These are phyloP conservation scores for Detonula confervacea DNA, from an alignment of 352 stramenopile species.

Conservation along the genomic window DNA sequence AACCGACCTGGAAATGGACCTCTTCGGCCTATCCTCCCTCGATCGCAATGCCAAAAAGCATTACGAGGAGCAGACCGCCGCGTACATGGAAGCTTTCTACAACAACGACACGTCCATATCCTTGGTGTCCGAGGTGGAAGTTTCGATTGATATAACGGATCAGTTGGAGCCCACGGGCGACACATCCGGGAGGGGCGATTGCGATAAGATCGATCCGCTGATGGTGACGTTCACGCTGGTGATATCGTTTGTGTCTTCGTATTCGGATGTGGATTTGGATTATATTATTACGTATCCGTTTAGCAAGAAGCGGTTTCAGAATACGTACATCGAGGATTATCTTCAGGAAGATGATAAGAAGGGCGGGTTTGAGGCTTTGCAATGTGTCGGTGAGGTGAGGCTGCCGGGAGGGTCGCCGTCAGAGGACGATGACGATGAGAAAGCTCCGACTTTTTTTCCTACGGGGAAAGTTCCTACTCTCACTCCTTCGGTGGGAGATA, in stretches of 20 bases:
- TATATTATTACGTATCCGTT: conserved; percentile 29
- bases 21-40: conserved; percentile 8
- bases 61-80: conserved; percentile 6
- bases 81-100: conserved; percentile 25
- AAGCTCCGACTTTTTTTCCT: neutral
- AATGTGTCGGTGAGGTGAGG: conserved; percentile 24
- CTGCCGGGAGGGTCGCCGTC: neutral
- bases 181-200: neutral
- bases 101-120: neutral
- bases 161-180: neutral
- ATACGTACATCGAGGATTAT: conserved; percentile 25
- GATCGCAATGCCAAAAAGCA: neutral
- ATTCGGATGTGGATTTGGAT: conserved; percentile 21
- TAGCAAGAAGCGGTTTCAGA: conserved; percentile 8
- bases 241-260: conserved; percentile 17
- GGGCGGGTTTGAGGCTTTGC: conserved; percentile 20
- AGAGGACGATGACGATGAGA: neutral
- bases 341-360: conserved; percentile 24
- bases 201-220: neutral
- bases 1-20: conserved; percentile 8
- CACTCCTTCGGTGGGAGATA: neutral
- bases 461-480: neutral
- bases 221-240: conserved; percentile 20
- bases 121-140: conserved; percentile 5
- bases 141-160: neutral